Evolutionary conservation across 2,329 filamentous ascomycete genomes (phyloP), one percentile per base, ranked within the genome.

Genomic region (Fusarium nisikadoi): DNA sequence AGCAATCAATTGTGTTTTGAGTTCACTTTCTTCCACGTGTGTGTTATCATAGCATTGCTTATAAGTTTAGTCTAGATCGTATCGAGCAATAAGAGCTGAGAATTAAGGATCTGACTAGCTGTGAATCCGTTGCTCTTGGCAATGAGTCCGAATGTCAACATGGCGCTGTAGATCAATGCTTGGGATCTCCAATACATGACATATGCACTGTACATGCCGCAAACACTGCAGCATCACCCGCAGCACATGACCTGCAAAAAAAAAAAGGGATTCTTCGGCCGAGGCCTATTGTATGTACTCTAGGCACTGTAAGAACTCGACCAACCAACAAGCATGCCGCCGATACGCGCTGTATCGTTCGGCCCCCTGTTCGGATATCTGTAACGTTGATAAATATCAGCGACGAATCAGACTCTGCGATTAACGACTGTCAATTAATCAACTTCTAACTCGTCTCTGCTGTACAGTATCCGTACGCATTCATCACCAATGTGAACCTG

Each of bases 91-190:
- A 56, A 49, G 23, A 49, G 19, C 27, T 53, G 49, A 27, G 49
- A 13, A 53, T 39, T 29, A 53, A 39, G 49, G 49, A 39, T 39
- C 49, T 39, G 33, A 23, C 23, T 67, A 42, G 45, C 45, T 38
- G 38, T 46, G n/a, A 29, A 41, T 27, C 63, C 46, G 50, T 55
- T 70, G 35, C 56, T 70, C 70, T 62, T 72, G 60, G 69, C 69
- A 45, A 55, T 58, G 31, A 59, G 42, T 62, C 39, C 41, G 4
- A 62, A 29, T 56, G 33, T 61, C 55, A 70, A 61, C 42, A 52
- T 62, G 25, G 67, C 50, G 54, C 25, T 56, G 67, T 41, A 70
- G 69, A 72, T 71, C 69, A 65, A 35, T 63, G 35, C 47, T 60
- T 55, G 23, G 33, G 57, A 64, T 72, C 65, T 43, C 29, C 60